Base-by-base conservation (phyloP, 83 land plant genomes). In the Picea engelmannii region DNA sequence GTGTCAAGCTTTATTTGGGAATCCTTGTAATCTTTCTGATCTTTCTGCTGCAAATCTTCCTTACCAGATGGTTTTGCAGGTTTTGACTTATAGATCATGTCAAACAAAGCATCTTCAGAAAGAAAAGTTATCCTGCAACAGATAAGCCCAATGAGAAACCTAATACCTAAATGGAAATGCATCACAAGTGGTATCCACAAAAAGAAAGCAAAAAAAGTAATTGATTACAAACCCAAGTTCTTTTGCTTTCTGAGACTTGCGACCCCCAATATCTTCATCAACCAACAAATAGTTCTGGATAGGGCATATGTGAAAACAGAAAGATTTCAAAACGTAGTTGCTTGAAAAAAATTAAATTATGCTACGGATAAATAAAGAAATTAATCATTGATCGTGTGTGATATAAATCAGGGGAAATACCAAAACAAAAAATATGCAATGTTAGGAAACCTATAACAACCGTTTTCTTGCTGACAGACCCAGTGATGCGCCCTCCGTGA, bases 381-480 rank as follows among this genome's bases (percentile, higher is more conserved):
- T 44, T 70, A 70, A 70, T 73, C 21, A 17, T 44, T 13, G 42
- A 21, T 73, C 20, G 21, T 15, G 47, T 47, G 77, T 73, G 27
- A 73, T 73, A 44, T 44, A 42, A 23, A 69, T 70, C 49, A 7
- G 42, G 52, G 44, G 27, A 10, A 35, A 55, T 76, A 42, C 74
- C 61, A 52, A 59, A 67, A 35, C 8, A 23, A 6, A 52, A 17
- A 5, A 52, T 31, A 47, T 35, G 23, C 58, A 58, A 74, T 76
- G 35, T 64, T 21, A 58, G 42, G 17, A 59, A 27, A 25, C 42
- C n/a, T 58, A 62, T 42, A 81, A 79, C 71, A 20, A 97, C 99
- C 86, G 99, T 97, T 84, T 97, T 97, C 82, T 95, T 97, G 95
- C 99, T 97, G 90, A 97, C 94, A 79, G 99, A 89, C 61, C 94